These are phyloP conservation scores for Strobilomyces echinocephalus DNA, from an alignment of 768 basidiomycete genomes.

Conservation along the genomic window DNA sequence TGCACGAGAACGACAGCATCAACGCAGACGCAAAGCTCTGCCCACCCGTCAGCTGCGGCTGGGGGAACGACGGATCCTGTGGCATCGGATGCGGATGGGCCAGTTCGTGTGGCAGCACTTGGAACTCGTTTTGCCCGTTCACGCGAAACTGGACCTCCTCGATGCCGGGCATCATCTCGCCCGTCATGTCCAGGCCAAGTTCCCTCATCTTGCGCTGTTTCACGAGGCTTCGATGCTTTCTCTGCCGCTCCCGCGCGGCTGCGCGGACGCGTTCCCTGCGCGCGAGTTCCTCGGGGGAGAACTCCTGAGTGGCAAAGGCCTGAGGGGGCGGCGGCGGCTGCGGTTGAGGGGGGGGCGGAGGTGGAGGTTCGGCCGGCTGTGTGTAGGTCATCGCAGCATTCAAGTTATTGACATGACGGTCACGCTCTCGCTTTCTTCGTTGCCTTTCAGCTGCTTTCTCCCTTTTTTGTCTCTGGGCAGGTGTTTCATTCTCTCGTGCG, in stretches of 20 bases:
- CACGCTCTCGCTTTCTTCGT: conserved; percentile 75
- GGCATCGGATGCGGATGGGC: conserved; percentile 31
- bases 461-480: conserved; percentile 67
- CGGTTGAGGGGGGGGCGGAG: conserved; percentile 31
- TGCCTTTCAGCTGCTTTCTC: conserved; percentile 87
- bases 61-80: conserved; percentile 62
- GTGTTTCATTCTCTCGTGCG: conserved; percentile 68
- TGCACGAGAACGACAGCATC: conserved; percentile 70
- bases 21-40: conserved; percentile 79
- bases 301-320: conserved; percentile 28
- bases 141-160: conserved; percentile 67
- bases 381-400: conserved; percentile 42
- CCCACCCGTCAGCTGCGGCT: conserved; percentile 47
- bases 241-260: conserved; percentile 74
- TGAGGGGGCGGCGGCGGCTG: conserved; percentile 24
- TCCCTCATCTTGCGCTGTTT: conserved; percentile 80
- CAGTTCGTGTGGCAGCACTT: conserved; percentile 35
- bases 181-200: conserved; percentile 77
- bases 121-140: conserved; percentile 39
- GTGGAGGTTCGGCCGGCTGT: conserved; percentile 31
- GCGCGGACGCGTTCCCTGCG: conserved; percentile 69
- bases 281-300: conserved; percentile 61
- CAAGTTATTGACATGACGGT: conserved; percentile 40
- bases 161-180: conserved; percentile 59
- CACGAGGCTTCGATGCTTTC: conserved; percentile 74